These are phyloP conservation scores for Musa schizocarpa DNA, from an alignment of 176 grass and related monocot genomes.

Conservation along the genomic window DNA sequence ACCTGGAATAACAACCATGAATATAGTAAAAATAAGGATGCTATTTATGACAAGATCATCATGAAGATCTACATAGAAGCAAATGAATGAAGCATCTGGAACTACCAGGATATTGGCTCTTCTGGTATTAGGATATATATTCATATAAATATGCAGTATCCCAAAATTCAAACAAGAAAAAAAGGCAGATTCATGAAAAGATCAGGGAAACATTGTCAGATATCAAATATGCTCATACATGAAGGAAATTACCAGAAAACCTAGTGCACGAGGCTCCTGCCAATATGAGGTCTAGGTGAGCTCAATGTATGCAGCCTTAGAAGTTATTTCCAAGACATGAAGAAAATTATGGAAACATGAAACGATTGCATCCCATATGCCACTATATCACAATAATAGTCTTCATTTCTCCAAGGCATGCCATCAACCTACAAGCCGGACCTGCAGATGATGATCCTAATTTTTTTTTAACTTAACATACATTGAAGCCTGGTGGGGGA, in stretches of 20 bases:
- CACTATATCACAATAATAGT: neutral
- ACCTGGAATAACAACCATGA: constrained; percentile 61
- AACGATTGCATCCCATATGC: neutral
- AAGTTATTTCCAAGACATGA: neutral
- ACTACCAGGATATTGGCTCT: neutral
- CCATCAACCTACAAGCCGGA: neutral
- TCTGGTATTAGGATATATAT: neutral
- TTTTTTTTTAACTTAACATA: too few species aligned
- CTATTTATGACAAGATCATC: neutral
- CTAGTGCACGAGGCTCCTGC: too few species aligned
- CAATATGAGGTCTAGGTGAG: too few species aligned
- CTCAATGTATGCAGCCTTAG: too few species aligned
- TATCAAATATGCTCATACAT: neutral
- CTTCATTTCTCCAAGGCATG: neutral
- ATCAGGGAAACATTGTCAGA: neutral
- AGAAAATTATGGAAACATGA: neutral
- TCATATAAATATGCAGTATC: neutral
- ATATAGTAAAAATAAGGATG: neutral
- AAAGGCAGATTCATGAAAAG: neutral
- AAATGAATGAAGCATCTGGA: neutral
- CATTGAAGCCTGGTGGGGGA: too few species aligned
- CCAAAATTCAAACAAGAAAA: neutral
- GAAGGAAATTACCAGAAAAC: too few species aligned
- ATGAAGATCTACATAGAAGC: neutral
- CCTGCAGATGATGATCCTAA: neutral